A percentile compares a stretch with the other conserved stretches of the same genome.
These are phyloP conservation scores for Trichosporon faecale DNA, from an alignment of 1,284 basidiomycete species.

Conservation along the genomic window DNA sequence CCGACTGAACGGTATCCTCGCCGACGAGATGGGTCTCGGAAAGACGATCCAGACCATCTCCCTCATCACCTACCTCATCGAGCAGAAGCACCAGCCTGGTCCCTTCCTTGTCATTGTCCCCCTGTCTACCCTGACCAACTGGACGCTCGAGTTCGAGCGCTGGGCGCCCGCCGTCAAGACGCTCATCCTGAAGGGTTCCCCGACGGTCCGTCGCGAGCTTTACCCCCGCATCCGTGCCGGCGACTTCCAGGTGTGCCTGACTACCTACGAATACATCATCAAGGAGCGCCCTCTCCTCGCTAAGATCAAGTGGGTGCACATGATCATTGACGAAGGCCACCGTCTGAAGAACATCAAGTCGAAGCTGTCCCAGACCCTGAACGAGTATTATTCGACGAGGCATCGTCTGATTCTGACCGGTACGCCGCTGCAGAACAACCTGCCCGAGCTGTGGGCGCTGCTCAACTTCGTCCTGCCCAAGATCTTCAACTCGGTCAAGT, in stretches of 20 bases:
- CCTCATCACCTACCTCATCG: conserved; percentile 92
- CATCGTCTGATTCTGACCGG: conserved; percentile 96
- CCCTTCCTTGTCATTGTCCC: conserved; percentile 98
- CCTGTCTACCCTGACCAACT: conserved; percentile 96
- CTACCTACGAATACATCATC: conserved; percentile 99
- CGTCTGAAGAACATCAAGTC: conserved; percentile 99
- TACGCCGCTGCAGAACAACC: conserved; percentile 97
- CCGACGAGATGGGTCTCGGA: conserved; percentile 96
- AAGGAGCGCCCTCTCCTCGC: conserved; percentile 88
- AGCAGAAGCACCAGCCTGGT: conserved; percentile 83
- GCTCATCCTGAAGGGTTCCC: conserved; percentile 93
- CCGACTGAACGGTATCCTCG: conserved; percentile 86
- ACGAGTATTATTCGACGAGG: conserved; percentile 86
- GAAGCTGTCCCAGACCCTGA: conserved; percentile 89
- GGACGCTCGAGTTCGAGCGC: conserved; percentile 94
- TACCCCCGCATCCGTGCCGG: conserved; percentile 46
- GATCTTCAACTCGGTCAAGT: conserved; percentile 99
- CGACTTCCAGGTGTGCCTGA: conserved; percentile 92
- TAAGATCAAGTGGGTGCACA: conserved; percentile 96
- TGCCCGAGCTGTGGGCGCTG: conserved; percentile 95
- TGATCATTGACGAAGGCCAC: conserved; percentile 99
- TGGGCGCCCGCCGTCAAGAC: conserved; percentile 89
- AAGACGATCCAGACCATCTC: conserved; percentile 97
- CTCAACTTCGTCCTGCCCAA: conserved; percentile 98
- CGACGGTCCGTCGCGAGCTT: conserved; percentile 54